Evolutionary conservation across 176 grass and related monocot species (phyloP).

Genomic region (Avena sativa): DNA sequence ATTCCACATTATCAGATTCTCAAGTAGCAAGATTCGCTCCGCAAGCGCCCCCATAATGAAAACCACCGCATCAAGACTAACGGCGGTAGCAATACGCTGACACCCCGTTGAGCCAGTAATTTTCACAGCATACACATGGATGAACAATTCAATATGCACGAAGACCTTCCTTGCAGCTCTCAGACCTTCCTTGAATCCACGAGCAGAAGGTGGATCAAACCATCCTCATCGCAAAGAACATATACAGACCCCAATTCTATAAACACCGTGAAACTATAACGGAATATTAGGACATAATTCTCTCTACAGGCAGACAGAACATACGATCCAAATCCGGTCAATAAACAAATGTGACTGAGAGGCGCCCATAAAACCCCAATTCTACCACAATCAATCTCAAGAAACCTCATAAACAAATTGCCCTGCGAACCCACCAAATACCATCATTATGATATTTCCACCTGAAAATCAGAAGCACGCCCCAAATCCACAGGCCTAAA

Average conservation of each 20-base stretch:
- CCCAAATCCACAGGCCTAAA: background rate
- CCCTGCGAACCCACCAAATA: constrained; percentile 29
- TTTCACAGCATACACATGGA: background rate
- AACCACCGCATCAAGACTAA: background rate
- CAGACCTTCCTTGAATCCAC: background rate
- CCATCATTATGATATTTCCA: background rate
- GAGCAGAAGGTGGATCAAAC: constrained; percentile 9
- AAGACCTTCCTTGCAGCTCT: background rate
- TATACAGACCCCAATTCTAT: background rate
- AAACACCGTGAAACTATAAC: background rate
- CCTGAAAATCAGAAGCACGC: background rate
- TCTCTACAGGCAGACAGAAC: background rate
- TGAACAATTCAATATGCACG: background rate
- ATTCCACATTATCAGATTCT: background rate
- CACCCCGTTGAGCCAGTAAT: no score
- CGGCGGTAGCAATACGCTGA: background rate
- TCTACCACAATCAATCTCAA: background rate
- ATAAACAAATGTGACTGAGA: background rate
- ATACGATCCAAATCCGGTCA: background rate
- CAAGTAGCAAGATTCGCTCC: background rate
- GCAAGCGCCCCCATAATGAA: background rate
- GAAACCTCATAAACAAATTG: background rate
- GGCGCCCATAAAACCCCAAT: background rate
- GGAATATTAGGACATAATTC: background rate
- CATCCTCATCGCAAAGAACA: background rate